These are phyloP conservation scores for Citrus maxima DNA, from an alignment of 345 rosid species.

Conservation along the genomic window DNA sequence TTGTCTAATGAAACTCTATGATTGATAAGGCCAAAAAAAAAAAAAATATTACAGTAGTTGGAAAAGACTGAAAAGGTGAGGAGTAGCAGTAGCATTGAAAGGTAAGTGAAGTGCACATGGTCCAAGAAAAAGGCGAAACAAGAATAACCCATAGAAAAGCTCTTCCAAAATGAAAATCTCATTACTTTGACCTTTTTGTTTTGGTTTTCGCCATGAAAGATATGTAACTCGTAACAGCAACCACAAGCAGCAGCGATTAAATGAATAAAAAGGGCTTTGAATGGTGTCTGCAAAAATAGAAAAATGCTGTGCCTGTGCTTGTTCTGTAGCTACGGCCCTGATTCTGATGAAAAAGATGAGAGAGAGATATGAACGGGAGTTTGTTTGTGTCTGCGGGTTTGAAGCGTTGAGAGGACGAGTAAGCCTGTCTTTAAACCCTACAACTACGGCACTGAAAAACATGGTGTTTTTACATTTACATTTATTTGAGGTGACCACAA, in stretches of 20 bases:
- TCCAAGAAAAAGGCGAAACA: constrained; percentile 1
- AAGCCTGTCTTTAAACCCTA: constrained; percentile 26
- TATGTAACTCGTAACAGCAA: not conserved
- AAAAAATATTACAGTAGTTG: not conserved
- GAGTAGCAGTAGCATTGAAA: not conserved
- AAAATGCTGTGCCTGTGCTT: constrained; percentile 18
- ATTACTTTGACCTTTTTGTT: not conserved
- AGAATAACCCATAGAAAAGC: not conserved
- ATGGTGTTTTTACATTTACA: constrained; percentile 38
- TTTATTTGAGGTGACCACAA: constrained; percentile 19
- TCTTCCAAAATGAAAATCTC: not conserved
- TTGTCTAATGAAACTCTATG: no score
- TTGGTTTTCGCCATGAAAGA: not conserved
- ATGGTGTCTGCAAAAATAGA: constrained; percentile 31
- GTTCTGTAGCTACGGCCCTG: constrained; percentile 14
- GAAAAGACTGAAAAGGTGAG: not conserved
- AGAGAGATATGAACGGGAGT: constrained; percentile 20
- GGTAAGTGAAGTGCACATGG: constrained; percentile 9
- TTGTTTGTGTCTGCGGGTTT: constrained; percentile 39
- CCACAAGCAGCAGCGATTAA: not conserved
- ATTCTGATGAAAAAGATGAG: constrained; percentile 16
- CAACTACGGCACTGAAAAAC: constrained; percentile 75
- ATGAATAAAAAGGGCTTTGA: constrained; percentile 13
- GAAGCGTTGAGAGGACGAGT: constrained; percentile 34
- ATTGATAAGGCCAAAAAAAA: not conserved